phyloP scores from a whole-genome alignment of 2,329 filamentous ascomycete species.

The Diaporthe capsici region DNA sequence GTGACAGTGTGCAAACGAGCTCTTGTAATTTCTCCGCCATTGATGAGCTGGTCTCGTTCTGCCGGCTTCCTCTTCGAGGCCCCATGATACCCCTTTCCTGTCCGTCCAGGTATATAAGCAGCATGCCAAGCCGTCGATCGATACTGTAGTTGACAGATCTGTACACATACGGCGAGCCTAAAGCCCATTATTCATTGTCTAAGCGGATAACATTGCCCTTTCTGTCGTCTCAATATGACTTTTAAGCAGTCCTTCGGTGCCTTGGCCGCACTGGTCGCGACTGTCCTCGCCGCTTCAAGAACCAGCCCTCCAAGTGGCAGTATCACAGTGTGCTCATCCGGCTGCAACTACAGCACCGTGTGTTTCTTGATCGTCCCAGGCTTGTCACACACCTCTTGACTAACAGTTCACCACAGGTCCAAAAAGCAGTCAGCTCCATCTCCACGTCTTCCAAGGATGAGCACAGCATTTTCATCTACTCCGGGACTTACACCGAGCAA shows the following conservation, averaged over 20 bases:
- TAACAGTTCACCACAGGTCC: constrained; percentile 29
- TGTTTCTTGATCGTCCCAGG: background rate
- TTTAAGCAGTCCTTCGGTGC: constrained; percentile 29
- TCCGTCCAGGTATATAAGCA: constrained; percentile 27
- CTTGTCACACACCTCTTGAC: too few species aligned
- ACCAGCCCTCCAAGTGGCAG: constrained; percentile 39
- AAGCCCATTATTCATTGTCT: background rate
- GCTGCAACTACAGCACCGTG: constrained; percentile 39
- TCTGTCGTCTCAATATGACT: constrained; percentile 28
- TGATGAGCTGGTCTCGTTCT: background rate
- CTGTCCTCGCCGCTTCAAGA: constrained; percentile 33
- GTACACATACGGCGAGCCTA: constrained; percentile 10
- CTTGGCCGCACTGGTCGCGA: constrained; percentile 37
- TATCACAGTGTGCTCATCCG: constrained; percentile 40
- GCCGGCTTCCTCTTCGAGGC: background rate
- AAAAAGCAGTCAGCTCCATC: constrained; percentile 40
- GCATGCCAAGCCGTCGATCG: constrained; percentile 32
- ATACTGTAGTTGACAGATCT: background rate
- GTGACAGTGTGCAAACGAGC: background rate
- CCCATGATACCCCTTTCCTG: constrained; percentile 14
- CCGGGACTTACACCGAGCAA: constrained; percentile 71
- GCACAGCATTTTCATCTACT: constrained; percentile 41
- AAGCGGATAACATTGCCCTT: background rate
- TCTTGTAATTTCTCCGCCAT: constrained; percentile 32
- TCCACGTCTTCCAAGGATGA: constrained; percentile 32